These are phyloP conservation scores for Vaccinium darrowii DNA, from an alignment of 148 eudicot genomes.

Conservation along the genomic window DNA sequence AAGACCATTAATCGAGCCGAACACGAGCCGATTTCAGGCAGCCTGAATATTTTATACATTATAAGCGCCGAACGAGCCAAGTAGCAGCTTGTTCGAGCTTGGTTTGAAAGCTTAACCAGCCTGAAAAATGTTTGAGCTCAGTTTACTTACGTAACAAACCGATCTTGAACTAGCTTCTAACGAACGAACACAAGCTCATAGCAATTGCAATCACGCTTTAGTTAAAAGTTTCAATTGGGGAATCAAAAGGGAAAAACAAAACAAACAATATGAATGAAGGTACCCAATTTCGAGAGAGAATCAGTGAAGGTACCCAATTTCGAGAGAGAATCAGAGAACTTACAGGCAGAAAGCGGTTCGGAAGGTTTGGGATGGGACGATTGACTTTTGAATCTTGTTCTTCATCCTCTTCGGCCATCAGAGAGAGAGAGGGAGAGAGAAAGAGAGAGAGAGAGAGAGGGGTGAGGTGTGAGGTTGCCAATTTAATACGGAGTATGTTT, in stretches of 20 bases:
- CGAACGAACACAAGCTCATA: not conserved
- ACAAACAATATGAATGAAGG: not conserved
- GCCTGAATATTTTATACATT: not conserved
- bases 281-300: not conserved
- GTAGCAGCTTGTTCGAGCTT: not conserved
- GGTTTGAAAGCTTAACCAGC: not conserved
- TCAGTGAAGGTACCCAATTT: not conserved
- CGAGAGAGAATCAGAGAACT: not conserved
- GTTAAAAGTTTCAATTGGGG: not conserved
- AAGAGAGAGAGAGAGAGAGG: not conserved
- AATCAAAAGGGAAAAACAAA: not conserved
- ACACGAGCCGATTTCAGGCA: not conserved
- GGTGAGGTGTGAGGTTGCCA: no score
- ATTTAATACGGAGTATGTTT: no score
- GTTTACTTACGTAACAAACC: not conserved
- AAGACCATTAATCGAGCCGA: not conserved
- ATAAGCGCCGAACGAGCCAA: not conserved
- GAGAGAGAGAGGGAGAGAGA: not conserved
- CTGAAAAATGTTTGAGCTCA: not conserved
- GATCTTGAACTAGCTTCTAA: not conserved
- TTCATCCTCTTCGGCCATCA: slow-evolving; percentile 31
- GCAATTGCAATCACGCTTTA: not conserved
- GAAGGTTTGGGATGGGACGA: slow-evolving; percentile 4
- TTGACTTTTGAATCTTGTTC: slow-evolving; percentile 21
- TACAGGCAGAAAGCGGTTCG: slow-evolving; percentile 25